Evolutionary conservation across 495 filamentous ascomycete species (phyloP), one percentile per base, ranked within the genome.

Genomic region (Margaritispora aquatica): DNA sequence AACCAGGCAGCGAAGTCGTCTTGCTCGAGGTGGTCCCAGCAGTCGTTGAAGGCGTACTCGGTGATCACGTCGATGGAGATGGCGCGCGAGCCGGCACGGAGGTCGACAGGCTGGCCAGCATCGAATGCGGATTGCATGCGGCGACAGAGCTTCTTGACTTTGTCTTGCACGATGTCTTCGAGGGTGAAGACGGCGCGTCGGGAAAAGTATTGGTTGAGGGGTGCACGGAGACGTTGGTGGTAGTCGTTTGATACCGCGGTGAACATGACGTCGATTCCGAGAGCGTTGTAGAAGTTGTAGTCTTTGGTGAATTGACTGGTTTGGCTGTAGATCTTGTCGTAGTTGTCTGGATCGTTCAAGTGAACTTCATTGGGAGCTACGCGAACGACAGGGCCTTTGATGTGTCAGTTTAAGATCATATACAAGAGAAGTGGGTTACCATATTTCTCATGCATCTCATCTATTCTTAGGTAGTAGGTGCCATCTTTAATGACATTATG

Each of bases 301-400:
- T 49, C 41, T 51, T 62, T 56, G 59, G 2, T 3, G 47, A 21
- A 60, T 55, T 46, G 66, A 55, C 22, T 64, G 31, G 23, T 19
- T n/a, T 38, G n/a, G 10, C 15, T 41, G 27, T 58, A 44, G 27
- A 58, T 51, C n/a, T 38, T 51, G 52, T 72, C 69, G 47, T 70
- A 73, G 23, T 69, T 73, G 1, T 63, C 63, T 0, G 75, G 67
- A 38, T 81, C 76, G 17, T 63, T 52, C 20, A 80, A 69, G 26
- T 78, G 75, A 7, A 84, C 55, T 56, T 83, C 79, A 22, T 70
- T 49, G 0, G 81, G 81, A 22, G 70, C 73, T 34, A 83, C 69
- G 5, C 81, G 73, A 19, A 82, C 63, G 36, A 82, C 75, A 1
- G 80, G 77, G 26, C 58, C 58, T 60, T 19, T 29, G 15, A 9